Percentiles rank a stretch among this genome's conserved stretches.
Conservation (phyloP, 1,139 yeast genomes). For the Pichia inconspicua region DNA sequence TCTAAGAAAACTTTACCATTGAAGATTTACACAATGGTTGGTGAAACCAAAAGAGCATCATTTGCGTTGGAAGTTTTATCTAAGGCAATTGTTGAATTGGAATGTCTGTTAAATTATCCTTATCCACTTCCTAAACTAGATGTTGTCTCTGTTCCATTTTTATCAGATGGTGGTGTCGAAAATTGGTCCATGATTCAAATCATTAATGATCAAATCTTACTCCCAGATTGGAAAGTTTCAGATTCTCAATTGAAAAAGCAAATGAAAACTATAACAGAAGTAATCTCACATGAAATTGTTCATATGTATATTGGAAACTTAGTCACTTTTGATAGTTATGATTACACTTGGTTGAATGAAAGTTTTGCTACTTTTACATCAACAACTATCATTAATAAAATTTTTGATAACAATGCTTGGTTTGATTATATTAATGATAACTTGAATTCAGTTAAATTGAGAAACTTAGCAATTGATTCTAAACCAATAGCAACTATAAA, state of each 20-base stretch:
- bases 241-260: conserved; percentile 13
- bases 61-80: conserved; percentile 40
- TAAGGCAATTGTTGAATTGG: conserved; percentile 40
- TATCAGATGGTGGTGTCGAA: conserved; percentile 74
- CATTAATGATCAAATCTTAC: conserved; percentile 43
- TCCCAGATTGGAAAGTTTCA: conserved; percentile 29
- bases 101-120: conserved; percentile 32
- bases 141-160: conserved; percentile 57
- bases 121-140: conserved; percentile 61
- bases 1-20: conserved; percentile 33
- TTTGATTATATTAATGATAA: conserved; percentile 30
- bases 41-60: conserved; percentile 39
- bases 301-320: conserved; percentile 75
- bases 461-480: conserved; percentile 32
- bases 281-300: conserved; percentile 61
- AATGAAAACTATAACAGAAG: conserved; percentile 37
- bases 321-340: conserved; percentile 61
- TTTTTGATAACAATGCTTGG: conserved; percentile 29
- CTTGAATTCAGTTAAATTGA: conserved; percentile 34
- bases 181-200: conserved; percentile 65
- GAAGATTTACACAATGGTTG: conserved; percentile 49
- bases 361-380: conserved; percentile 60
- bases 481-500: conserved; percentile 26
- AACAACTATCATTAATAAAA: conserved; percentile 16
- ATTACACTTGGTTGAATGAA: conserved; percentile 65